Evolutionary conservation across 2,329 filamentous ascomycete genomes (phyloP).

Genomic region (Aaosphaeria pasadenensis): DNA sequence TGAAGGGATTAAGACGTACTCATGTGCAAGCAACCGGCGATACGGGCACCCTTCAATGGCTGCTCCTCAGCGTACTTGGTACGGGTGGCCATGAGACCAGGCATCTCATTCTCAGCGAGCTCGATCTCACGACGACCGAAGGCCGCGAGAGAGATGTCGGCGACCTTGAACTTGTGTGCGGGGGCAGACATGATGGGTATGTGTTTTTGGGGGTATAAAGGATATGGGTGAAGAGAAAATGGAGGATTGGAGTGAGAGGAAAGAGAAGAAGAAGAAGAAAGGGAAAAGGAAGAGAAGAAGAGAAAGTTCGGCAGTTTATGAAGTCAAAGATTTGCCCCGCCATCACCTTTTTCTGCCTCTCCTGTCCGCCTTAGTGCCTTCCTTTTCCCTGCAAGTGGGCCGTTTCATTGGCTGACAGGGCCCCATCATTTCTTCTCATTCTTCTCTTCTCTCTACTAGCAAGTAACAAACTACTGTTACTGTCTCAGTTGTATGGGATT

Average conservation of each 20-base stretch:
- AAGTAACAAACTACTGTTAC: no score
- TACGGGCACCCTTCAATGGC: slow-evolving; percentile 89
- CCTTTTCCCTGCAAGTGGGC: no score
- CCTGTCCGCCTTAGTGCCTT: no score
- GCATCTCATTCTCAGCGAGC: slow-evolving; percentile 89
- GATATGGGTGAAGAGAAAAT: slow-evolving; percentile 10
- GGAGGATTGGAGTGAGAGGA: slow-evolving; percentile 5
- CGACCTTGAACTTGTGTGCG: slow-evolving; percentile 95
- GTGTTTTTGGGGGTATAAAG: slow-evolving; percentile 8
- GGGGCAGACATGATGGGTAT: slow-evolving; percentile 64
- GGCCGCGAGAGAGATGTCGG: slow-evolving; percentile 92
- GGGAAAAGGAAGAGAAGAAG: not conserved
- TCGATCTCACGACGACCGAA: slow-evolving; percentile 99
- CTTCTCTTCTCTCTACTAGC: no score
- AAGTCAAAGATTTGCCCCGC: not conserved
- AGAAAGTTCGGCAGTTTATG: not conserved
- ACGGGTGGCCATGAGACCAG: slow-evolving; percentile 94
- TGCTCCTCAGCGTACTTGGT: slow-evolving; percentile 88
- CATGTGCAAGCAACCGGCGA: slow-evolving; percentile 98
- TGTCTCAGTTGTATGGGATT: no score
- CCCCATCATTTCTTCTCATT: no score
- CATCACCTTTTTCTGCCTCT: not conserved
- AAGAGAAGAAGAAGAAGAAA: not conserved
- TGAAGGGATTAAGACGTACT: slow-evolving; percentile 51
- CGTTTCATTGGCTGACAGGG: no score